Evolutionary conservation across 2,329 filamentous ascomycete genomes (phyloP), one percentile per base, ranked within the genome.

Genomic region (Ophiostoma himal-ulmi): DNA sequence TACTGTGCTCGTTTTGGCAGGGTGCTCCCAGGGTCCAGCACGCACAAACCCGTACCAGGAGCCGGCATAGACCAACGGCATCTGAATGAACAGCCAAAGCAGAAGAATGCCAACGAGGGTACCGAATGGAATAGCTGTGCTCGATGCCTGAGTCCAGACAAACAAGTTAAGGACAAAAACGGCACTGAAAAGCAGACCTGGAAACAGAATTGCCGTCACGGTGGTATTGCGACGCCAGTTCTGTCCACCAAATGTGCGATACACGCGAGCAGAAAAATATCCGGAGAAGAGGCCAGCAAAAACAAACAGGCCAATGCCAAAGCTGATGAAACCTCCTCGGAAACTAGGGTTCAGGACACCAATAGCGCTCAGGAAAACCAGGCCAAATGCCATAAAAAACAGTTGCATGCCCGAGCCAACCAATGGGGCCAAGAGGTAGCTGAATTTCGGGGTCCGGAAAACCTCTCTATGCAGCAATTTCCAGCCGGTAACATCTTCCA

Each of bases 391-490:
- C 89, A 95, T 93, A 79, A 94, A 93, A 13, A 96, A 83, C 1
- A 96, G 84, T 80, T 97, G 93, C 84, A 91, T 93, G 60, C 93
- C 93, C 0, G 92, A 96, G 3, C 93, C 93, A 26, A 96, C 84
- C 8, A 96, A 81, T 0, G 93, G 92, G 0, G 93, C 92, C 54
- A 96, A 83, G 1, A 96, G 82, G 68, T 88, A 86, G 37, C 91
- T 91, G 73, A 88, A 86, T 2, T 83, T 79, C 0, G 93, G 93
- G 36, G 89, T 83, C 66, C 93, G 86, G 81, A 96, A 96, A 4
- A 96, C 91, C 78, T 96, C 93, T n/a, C 87, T 91, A 76, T 96
- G 92, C 2, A 96, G 83, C 20, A 95, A 82, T 78, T 96, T 96
- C 93, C 93, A 96, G 68, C 93, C 92, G 1, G 91, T 92, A 37